Base-by-base conservation (phyloP, 768 basidiomycete genomes). In the Tylopilus balloui region DNA sequence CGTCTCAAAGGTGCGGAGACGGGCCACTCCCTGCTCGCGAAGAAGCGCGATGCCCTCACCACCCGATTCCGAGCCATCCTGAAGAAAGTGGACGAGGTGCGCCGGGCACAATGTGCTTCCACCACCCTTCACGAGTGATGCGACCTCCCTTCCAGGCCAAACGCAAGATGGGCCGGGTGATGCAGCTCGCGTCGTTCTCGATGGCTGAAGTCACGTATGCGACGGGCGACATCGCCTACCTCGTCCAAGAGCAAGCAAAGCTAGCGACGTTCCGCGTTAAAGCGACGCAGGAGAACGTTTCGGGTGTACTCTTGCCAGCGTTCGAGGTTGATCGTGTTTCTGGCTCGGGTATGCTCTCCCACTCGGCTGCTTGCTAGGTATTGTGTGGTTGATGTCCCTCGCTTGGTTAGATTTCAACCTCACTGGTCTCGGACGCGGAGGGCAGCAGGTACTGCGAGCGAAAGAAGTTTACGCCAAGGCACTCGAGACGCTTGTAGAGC, bases 131-230 rank as follows among this genome's bases (percentile, higher is more conserved):
- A 25, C 24, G 50, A 45, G 32, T 55, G 34, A 58, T 65, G 2
- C 23, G 19, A 47, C 57, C 47, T 6, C 47, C 9, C 53, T 52
- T 55, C 17, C 50, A 98, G 94, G 95, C 96, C 10, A 99, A 99
- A 69, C 82, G 93, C 51, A 94, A 97, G 73, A 99, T 98, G 96
- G 96, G 96, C 25, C 79, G 90, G 51, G 94, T 98, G 21, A 96
- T 99, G 85, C 96, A 99, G 68, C 78, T 98, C 43, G 96, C 96
- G 21, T 98, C 96, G 35, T 96, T 99, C 77, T 96, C 94, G 36
- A 86, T 98, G 73, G 96, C 96, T 0, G 95, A 98, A 69, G 96
- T 99, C 56, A 95, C 94, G 17, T 99, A 98, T 72, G 84, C 94
- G 28, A 95, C 96, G 9, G 91, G 91, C 56, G 96, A 98, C 65